Base-by-base conservation (phyloP, 164 flowering plant species). In the Stephania japonica region DNA sequence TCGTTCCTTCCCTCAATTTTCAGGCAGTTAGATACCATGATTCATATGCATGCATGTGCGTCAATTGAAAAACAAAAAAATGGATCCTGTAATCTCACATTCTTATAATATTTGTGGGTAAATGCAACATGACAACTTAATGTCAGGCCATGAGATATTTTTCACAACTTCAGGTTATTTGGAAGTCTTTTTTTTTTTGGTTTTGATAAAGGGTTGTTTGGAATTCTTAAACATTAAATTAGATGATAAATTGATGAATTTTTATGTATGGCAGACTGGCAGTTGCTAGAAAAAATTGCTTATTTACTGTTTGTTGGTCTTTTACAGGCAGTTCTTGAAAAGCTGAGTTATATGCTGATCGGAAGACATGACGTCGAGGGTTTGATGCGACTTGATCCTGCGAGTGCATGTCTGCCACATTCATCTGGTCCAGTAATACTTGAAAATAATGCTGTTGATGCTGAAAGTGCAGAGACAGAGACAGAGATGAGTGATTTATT, bases 251-350 rank as follows among this genome's bases (percentile, higher is more conserved):
- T 43, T 68, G 13, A 44, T 32, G 13, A 14, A 42, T 68, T 68
- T 1, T 25, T 44, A 49, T 32, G 38, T 32, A 32, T 32, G 38
- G 38, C 38, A 32, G 38, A 32, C 38, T 32, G 53, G 19, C 5
- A 59, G 64, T 59, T 59, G 21, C 24, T 18, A n/a, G 21, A n/a
- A 6, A 6, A 8, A 19, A 59, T 18, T 59, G 23, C 24, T 71
- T 68, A 42, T 62, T 69, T 5, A 69, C 26, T 63, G 23, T 47
- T 10, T 53, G 13, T 12, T 56, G 63, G 9, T 27, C 73, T 75
- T 69, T 78, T 81, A 75, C 97, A 96, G 99, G 99, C 98, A 67
- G 99, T 96, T 79, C 94, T 96, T 75, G 99, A 96, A 84, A 96
- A 93, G 86, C 99, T 85, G 79, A 91, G 97, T 79, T 96, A 96